Conservation (phyloP, 1,139 yeast genomes). For the Meyerozyma elateridarum region DNA sequence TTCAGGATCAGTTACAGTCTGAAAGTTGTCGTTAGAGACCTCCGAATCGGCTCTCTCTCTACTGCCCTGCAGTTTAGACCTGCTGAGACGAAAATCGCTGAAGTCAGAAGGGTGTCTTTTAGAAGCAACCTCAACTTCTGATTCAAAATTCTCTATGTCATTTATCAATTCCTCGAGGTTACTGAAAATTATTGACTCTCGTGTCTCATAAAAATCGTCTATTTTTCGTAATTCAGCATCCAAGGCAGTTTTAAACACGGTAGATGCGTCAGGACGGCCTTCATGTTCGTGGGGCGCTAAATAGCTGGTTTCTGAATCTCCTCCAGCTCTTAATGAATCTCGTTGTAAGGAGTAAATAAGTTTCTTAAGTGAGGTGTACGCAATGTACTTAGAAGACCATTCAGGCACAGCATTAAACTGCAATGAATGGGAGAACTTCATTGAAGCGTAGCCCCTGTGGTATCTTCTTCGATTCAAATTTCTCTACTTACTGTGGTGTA, state of each 20-base stretch:
- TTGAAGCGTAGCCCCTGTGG: conserved; percentile 16
- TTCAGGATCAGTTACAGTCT: conserved; percentile 27
- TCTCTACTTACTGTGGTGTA: too few species aligned
- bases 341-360: conserved; percentile 62
- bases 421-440: conserved; percentile 71
- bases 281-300: conserved; percentile 21
- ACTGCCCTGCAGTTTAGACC: conserved; percentile 10
- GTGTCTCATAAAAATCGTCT: conserved; percentile 52
- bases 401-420: conserved; percentile 76
- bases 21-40: conserved; percentile 17
- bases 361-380: conserved; percentile 61
- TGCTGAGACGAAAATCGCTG: conserved; percentile 8
- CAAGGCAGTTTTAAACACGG: conserved; percentile 49
- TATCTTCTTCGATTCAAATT: too few species aligned
- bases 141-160: conserved; percentile 46
- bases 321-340: conserved; percentile 38
- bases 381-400: conserved; percentile 67
- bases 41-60: conserved; percentile 15
- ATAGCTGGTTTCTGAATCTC: conserved; percentile 28
- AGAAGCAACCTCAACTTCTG: conserved; percentile 17
- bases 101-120: conserved; percentile 5
- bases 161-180: conserved; percentile 47
- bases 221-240: conserved; percentile 54
- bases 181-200: conserved; percentile 45
- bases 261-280: conserved; percentile 20